Evolutionary conservation across 2,329 filamentous ascomycete species (phyloP).

Genomic region (Thielaviopsis musarum): DNA sequence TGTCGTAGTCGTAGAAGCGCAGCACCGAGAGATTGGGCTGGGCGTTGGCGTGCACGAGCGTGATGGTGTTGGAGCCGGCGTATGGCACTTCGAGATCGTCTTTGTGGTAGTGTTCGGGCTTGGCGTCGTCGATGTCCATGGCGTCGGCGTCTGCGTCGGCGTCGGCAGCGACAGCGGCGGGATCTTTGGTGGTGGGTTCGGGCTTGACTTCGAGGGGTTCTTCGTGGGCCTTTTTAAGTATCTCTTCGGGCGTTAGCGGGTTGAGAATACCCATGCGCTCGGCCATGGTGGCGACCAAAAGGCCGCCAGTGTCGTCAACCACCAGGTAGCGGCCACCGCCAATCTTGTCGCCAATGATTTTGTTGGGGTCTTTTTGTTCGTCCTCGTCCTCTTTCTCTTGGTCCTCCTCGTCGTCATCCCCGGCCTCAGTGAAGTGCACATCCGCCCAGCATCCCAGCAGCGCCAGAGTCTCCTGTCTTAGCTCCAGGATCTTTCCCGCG

Average conservation of each 20-base stretch:
- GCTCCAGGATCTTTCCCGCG: conserved; percentile 62
- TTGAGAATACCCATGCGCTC: conserved; percentile 78
- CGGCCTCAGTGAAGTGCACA: conserved; percentile 46
- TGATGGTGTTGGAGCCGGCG: conserved; percentile 57
- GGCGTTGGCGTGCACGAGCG: conserved; percentile 62
- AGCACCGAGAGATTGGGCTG: conserved; percentile 79
- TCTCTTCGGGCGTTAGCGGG: conserved; percentile 19
- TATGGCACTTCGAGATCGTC: conserved; percentile 47
- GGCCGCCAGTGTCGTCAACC: conserved; percentile 72
- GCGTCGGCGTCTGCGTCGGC: conserved; percentile 1
- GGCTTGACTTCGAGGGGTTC: background rate
- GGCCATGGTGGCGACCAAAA: conserved; percentile 68
- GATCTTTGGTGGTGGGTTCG: background rate
- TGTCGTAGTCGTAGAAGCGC: conserved; percentile 78
- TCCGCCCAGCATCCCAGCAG: conserved; percentile 81
- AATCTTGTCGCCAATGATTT: conserved; percentile 5
- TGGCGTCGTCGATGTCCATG: background rate
- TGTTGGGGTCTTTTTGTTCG: conserved; percentile 11
- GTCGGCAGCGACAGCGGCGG: background rate
- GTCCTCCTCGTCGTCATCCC: conserved; percentile 16
- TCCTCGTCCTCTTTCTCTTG: conserved; percentile 15
- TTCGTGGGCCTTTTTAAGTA: conserved; percentile 3
- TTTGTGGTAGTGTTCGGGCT: conserved; percentile 14
- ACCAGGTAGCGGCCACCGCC: conserved; percentile 51
- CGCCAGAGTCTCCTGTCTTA: conserved; percentile 69